phyloP scores from a whole-genome alignment of 73 alveolate species.

The Paramecium octaurelia region DNA sequence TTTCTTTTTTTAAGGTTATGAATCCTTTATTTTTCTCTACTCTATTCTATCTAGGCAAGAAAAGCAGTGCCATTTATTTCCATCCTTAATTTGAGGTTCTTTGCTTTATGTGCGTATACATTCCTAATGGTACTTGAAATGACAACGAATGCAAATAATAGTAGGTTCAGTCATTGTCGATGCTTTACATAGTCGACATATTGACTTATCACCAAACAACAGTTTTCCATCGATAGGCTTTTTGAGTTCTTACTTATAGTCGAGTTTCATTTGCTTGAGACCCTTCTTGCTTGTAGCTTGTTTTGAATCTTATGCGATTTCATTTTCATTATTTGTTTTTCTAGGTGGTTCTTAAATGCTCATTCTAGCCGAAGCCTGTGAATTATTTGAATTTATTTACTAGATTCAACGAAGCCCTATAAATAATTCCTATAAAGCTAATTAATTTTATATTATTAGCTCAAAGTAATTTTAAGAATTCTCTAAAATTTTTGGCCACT shows the following conservation, averaged over 20 bases:
- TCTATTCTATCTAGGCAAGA: neutral
- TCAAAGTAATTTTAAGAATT: neutral
- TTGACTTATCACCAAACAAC: constrained; percentile 1
- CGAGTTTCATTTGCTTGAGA: neutral
- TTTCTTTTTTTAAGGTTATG: neutral
- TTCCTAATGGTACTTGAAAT: constrained; percentile 3
- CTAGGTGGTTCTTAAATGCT: neutral
- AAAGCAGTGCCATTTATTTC: neutral
- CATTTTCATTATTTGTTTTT: neutral
- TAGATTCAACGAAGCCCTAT: neutral
- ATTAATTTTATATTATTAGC: neutral
- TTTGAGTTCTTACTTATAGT: neutral
- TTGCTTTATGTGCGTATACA: neutral
- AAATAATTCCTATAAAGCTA: neutral
- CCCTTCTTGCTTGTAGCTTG: neutral
- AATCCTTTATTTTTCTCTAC: neutral
- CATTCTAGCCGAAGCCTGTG: neutral
- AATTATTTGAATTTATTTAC: constrained; percentile 13
- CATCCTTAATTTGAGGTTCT: neutral
- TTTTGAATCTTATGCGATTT: neutral
- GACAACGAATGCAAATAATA: constrained; percentile 13
- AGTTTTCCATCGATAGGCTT: neutral
- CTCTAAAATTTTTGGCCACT: neutral
- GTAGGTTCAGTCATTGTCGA: neutral
- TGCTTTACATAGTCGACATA: constrained; percentile 2